Conservation (phyloP, 1,284 basidiomycete species). For the Hypsizygus ulmarius region DNA sequence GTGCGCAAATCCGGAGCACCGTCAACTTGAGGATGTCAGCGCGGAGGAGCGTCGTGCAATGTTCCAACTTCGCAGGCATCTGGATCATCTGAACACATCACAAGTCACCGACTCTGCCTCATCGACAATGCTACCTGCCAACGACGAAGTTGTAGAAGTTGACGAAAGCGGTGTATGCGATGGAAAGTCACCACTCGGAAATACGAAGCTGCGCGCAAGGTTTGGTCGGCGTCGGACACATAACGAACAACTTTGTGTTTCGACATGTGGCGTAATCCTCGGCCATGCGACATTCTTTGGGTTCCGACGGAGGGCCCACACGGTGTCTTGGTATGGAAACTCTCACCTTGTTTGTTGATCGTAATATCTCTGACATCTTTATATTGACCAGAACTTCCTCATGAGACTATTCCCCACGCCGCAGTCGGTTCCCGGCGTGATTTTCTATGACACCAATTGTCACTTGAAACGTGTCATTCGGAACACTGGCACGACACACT, state of each 20-base stretch:
- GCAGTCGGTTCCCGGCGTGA: background rate
- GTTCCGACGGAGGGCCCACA: conserved; percentile 9
- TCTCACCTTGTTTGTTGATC: too few relatives aligned
- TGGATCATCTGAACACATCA: background rate
- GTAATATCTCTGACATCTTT: too few relatives aligned
- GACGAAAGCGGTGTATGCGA: conserved; percentile 3
- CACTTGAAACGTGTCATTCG: conserved; percentile 6
- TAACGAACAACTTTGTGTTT: conserved; percentile 20
- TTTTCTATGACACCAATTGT: conserved; percentile 22
- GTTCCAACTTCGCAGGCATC: background rate
- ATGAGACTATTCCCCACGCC: too few relatives aligned
- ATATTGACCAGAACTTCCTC: too few relatives aligned
- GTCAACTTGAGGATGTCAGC: background rate
- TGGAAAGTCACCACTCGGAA: conserved; percentile 7
- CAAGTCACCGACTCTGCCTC: background rate
- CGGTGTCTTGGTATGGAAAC: conserved; percentile 15
- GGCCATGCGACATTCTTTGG: conserved; percentile 11
- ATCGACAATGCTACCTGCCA: too few relatives aligned
- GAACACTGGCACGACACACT: conserved; percentile 5
- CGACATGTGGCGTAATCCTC: conserved; percentile 11
- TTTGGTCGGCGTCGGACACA: conserved; percentile 22
- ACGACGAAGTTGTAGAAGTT: background rate
- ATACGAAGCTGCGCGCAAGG: conserved; percentile 6
- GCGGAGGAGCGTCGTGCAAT: background rate
- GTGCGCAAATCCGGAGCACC: background rate